A percentile compares a stretch with the other conserved stretches of the same genome.
phyloP scores from a whole-genome alignment of 805 yeast genomes.

The Sungouiella blattae region DNA sequence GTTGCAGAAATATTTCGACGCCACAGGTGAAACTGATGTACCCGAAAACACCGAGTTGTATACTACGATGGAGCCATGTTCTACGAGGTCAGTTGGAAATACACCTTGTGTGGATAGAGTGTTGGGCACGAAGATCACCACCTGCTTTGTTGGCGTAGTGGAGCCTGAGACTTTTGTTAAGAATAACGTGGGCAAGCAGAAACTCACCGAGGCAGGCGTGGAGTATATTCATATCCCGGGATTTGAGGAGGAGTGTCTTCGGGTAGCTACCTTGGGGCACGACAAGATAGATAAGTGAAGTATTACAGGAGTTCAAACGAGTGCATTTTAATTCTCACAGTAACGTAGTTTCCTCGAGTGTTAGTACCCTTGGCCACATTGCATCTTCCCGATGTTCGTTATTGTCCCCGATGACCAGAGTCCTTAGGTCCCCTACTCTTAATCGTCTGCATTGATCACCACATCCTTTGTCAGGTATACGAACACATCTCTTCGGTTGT shows the following conservation, averaged over 20 bases:
- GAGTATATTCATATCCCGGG: conserved; percentile 83
- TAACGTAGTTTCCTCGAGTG: too few relatives aligned
- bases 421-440: neutral
- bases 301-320: too few relatives aligned
- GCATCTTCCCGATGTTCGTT: too few relatives aligned
- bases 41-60: conserved; percentile 80
- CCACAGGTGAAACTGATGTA: conserved; percentile 35
- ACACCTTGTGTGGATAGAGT: conserved; percentile 84
- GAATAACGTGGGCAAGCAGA: conserved; percentile 60
- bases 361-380: too few relatives aligned
- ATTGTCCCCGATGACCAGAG: neutral
- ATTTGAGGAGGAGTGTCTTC: conserved; percentile 63
- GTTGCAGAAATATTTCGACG: conserved; percentile 60
- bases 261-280: conserved; percentile 75
- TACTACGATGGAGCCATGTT: conserved; percentile 98
- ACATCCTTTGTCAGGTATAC: conserved; percentile 39
- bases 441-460: conserved; percentile 17
- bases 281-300: conserved; percentile 27
- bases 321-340: too few relatives aligned
- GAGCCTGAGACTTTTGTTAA: conserved; percentile 91
- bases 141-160: conserved; percentile 86
- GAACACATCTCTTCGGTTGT: conserved; percentile 26
- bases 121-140: conserved; percentile 50
- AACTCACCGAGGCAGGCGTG: conserved; percentile 54
- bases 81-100: conserved; percentile 84